Conservation (phyloP, 495 filamentous ascomycete species). For the Penicillium manginii region DNA sequence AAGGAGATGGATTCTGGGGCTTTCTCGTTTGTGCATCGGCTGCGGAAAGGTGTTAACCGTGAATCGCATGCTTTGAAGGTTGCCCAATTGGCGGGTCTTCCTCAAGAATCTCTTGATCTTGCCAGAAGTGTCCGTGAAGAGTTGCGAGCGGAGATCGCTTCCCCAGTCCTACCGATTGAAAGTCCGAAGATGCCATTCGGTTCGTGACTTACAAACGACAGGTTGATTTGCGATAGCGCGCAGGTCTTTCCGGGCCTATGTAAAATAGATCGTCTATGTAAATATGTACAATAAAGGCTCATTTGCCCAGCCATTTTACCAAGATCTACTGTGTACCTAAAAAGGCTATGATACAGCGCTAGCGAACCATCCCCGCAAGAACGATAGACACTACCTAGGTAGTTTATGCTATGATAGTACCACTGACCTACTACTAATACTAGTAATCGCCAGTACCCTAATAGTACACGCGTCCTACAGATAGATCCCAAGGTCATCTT, state of each 20-base stretch:
- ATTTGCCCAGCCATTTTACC: not conserved
- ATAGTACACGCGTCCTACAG: too few relatives aligned
- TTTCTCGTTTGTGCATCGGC: conserved; percentile 85
- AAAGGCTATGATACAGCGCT: too few relatives aligned
- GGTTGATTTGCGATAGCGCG: not conserved
- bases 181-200: too few relatives aligned
- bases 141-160: conserved; percentile 14
- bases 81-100: conserved; percentile 79
- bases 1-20: conserved; percentile 63
- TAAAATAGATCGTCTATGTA: not conserved
- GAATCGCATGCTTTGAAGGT: conserved; percentile 91
- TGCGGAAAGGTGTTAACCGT: conserved; percentile 82
- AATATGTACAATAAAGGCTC: conserved; percentile 13
- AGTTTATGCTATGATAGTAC: too few relatives aligned
- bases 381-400: too few relatives aligned
- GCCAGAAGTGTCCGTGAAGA: conserved; percentile 44
- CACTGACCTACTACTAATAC: too few relatives aligned
- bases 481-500: too few relatives aligned
- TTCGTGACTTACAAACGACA: too few relatives aligned
- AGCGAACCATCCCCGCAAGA: too few relatives aligned
- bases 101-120: conserved; percentile 60
- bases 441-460: too few relatives aligned
- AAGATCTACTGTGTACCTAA: not conserved
- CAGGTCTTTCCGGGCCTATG: not conserved
- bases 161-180: not conserved